A percentile compares a stretch with the other conserved stretches of the same genome.
Evolutionary conservation across 208 protist genomes (phyloP).

Genomic region (Entamoeba dispar): DNA sequence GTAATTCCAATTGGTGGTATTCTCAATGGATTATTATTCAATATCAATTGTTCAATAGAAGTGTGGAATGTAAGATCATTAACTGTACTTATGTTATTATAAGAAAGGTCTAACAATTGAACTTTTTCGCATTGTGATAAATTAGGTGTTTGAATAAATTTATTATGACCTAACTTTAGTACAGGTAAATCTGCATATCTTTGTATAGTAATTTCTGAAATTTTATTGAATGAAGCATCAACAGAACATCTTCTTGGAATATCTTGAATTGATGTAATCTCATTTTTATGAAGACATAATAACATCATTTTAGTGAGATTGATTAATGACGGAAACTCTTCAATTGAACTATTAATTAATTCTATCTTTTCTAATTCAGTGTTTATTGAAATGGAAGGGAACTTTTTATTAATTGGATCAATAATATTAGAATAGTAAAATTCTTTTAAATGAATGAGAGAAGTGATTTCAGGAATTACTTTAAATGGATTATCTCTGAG

Average conservation of each 20-base stretch:
- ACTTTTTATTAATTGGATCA: not conserved
- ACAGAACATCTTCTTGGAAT: not conserved
- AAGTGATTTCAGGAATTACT: not conserved
- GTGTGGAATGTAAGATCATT: not conserved
- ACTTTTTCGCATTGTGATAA: not conserved
- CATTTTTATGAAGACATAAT: not conserved
- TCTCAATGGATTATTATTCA: not conserved
- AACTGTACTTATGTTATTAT: not conserved
- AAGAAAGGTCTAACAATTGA: not conserved
- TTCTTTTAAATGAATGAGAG: not conserved
- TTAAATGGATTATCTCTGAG: not conserved
- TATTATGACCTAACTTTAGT: not conserved
- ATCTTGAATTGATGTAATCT: not conserved
- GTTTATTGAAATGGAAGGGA: not conserved
- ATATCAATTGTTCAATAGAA: not conserved
- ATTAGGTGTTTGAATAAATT: not conserved
- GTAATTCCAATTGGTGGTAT: not conserved
- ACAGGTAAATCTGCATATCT: not conserved
- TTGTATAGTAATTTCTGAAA: not conserved
- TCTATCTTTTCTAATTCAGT: not conserved
- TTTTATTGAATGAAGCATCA: not conserved
- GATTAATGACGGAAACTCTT: not conserved
- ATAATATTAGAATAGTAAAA: not conserved
- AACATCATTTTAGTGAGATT: not conserved
- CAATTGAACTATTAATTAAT: not conserved